These are phyloP conservation scores for Prillingera fragicola DNA, from an alignment of 1,284 basidiomycete species.

Conservation along the genomic window DNA sequence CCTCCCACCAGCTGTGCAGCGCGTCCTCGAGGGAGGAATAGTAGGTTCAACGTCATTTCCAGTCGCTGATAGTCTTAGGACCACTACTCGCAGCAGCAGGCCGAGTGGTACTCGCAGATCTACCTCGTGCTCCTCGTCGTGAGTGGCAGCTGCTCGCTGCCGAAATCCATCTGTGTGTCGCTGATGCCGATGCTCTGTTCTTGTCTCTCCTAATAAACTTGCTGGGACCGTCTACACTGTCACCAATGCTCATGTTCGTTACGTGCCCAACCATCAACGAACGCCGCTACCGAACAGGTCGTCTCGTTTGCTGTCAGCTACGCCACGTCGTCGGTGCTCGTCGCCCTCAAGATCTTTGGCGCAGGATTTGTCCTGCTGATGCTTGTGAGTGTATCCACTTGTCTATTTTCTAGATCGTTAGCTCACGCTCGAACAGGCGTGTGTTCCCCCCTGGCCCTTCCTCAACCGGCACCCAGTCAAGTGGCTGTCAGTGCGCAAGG, in stretches of 20 bases:
- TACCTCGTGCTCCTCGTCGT: constrained; percentile 36
- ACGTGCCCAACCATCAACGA: neutral
- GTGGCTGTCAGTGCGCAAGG: constrained; percentile 34
- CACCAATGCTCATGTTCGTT: neutral
- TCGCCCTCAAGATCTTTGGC: constrained; percentile 35
- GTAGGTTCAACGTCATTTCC: constrained; percentile 14
- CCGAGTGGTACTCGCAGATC: constrained; percentile 31
- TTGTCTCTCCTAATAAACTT: neutral
- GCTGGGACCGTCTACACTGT: neutral
- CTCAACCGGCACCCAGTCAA: constrained; percentile 33
- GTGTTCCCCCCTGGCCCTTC: constrained; percentile 40
- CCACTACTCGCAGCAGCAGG: constrained; percentile 31
- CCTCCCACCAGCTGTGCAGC: constrained; percentile 23
- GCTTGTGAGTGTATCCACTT: constrained; percentile 21
- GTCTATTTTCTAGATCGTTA: neutral
- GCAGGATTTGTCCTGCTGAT: constrained; percentile 29
- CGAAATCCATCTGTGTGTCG: neutral
- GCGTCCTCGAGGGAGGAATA: constrained; percentile 33
- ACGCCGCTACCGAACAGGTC: constrained; percentile 17
- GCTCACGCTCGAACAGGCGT: constrained; percentile 13
- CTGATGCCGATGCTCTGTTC: neutral
- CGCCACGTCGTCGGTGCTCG: constrained; percentile 26
- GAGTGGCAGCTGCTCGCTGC: no score
- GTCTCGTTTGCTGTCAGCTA: constrained; percentile 33
- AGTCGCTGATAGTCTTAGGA: constrained; percentile 22